Conservation (phyloP, 2,329 filamentous ascomycete genomes). For the Talaromyces islandicus region DNA sequence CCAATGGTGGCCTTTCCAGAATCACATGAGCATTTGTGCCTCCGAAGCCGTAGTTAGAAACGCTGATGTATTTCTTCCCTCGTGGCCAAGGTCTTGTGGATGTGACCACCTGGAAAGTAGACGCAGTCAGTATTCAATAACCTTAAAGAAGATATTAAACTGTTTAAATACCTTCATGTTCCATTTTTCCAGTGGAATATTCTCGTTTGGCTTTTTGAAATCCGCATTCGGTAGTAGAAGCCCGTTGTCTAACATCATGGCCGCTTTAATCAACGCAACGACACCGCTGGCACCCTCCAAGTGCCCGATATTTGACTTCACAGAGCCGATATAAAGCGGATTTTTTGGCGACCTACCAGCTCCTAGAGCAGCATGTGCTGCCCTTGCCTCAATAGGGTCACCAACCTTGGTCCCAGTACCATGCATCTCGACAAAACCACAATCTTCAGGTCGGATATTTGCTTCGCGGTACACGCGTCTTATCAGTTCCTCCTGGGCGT, state of each 20-base stretch:
- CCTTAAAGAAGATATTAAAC: not conserved
- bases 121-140: not conserved
- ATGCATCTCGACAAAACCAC: conserved; percentile 16
- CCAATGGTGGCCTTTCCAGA: conserved; percentile 15
- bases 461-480: conserved; percentile 4
- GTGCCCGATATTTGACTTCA: conserved; percentile 21
- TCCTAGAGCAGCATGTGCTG: conserved; percentile 15
- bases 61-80: conserved; percentile 20
- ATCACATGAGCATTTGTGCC: conserved; percentile 30
- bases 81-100: conserved; percentile 26
- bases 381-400: conserved; percentile 38
- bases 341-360: not conserved
- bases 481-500: conserved; percentile 31
- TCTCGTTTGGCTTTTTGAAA: conserved; percentile 15
- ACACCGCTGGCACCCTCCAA: conserved; percentile 19
- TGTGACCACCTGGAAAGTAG: conserved; percentile 3
- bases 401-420: conserved; percentile 24
- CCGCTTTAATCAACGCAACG: conserved; percentile 14
- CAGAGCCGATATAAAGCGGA: conserved; percentile 16
- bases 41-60: conserved; percentile 43
- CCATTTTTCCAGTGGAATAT: conserved; percentile 11
- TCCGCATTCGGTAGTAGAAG: conserved; percentile 20
- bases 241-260: conserved; percentile 17
- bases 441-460: conserved; percentile 4
- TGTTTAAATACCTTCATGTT: conserved; percentile 5